Base-by-base conservation (phyloP, 306 rosid genomes). In the Dryas drummondii region DNA sequence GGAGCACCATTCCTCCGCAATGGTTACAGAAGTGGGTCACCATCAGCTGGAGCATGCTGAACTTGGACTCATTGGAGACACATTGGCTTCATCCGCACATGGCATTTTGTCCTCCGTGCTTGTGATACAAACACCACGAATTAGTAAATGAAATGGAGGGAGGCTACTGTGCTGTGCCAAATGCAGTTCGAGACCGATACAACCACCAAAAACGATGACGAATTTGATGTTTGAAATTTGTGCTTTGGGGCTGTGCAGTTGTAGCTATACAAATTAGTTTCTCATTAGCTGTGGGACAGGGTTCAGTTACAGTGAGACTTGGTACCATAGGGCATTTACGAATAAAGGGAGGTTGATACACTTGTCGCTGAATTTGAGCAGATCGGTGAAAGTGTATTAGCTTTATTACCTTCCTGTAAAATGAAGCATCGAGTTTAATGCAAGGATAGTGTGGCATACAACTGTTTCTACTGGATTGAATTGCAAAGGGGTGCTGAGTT, bases 11-110 rank as follows among this genome's bases (percentile, higher is more conserved):
- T 89, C 92, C 0, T 79, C 97, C 1, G 68, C 61, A 7, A 86
- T 80, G 85, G 92, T 89, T 82, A 86, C 83, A 0, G 81, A 79
- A 44, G n/a, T 85, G 54, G 96, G 88, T 0, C 86, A 79, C 27
- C 79, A 83, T 7, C 74, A 66, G 4, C 88, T 88, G 0, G 93
- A 94, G 76, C 89, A 91, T 15, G 86, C 87, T 0, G 97, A 93
- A 79, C 72, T 93, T 22, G 98, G 93, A 2, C 91, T 91, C 3
- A 76, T 89, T 0, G 96, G 98, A 8, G 97, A 93, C 70, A 60
- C 87, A 51, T 77, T 93, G 54, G 77, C 91, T 0, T 84, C 88
- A 2, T 67, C 92, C 0, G 84, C 83, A 11, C 68, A 80, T 0
- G 85, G 75, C 3, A 71, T 87, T 26, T 48, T 53, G 9, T 85